A percentile compares a stretch with the other conserved stretches of the same genome.
Conservation (phyloP, 176 grass and related monocot genomes). For the Cymbopogon citratus region DNA sequence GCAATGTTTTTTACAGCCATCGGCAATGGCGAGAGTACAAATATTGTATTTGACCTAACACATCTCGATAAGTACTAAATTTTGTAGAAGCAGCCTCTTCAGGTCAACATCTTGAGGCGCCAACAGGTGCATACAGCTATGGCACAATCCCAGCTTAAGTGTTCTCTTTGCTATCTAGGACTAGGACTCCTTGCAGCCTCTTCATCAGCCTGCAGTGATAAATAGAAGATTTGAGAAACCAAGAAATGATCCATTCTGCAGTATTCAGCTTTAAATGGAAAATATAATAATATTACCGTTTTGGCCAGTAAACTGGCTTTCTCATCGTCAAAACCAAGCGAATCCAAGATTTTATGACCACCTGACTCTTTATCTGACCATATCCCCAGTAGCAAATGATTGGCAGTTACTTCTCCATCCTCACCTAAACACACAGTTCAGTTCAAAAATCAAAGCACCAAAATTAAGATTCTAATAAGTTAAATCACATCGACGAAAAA, state of each 20-base stretch:
- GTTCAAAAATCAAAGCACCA: not conserved
- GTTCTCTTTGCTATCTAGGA: slow-evolving; percentile 52
- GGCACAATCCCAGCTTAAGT: not conserved
- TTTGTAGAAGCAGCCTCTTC: slow-evolving; percentile 24
- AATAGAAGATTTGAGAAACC: slow-evolving; percentile 21
- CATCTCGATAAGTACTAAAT: not conserved
- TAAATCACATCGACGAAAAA: not conserved
- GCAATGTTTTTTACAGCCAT: slow-evolving; percentile 3
- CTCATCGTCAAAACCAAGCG: slow-evolving; percentile 76
- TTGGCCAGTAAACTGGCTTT: slow-evolving; percentile 61
- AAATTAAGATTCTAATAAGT: slow-evolving; percentile 9
- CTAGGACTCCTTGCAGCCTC: slow-evolving; percentile 53
- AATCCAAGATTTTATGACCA: slow-evolving; percentile 72
- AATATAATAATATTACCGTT: slow-evolving; percentile 45
- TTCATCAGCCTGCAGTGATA: slow-evolving; percentile 40
- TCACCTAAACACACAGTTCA: slow-evolving; percentile 38
- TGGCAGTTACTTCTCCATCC: slow-evolving; percentile 73
- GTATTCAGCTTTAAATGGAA: not conserved
- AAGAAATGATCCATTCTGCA: slow-evolving; percentile 19
- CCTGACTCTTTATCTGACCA: slow-evolving; percentile 80
- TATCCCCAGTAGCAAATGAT: slow-evolving; percentile 75
- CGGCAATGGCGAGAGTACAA: not conserved
- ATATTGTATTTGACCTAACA: slow-evolving; percentile 2
- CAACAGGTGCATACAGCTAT: not conserved
- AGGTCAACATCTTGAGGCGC: not conserved